Evolutionary conservation across 208 protist genomes (phyloP), one percentile per base, ranked within the genome.

Genomic region (Leishmania martiniquensis): DNA sequence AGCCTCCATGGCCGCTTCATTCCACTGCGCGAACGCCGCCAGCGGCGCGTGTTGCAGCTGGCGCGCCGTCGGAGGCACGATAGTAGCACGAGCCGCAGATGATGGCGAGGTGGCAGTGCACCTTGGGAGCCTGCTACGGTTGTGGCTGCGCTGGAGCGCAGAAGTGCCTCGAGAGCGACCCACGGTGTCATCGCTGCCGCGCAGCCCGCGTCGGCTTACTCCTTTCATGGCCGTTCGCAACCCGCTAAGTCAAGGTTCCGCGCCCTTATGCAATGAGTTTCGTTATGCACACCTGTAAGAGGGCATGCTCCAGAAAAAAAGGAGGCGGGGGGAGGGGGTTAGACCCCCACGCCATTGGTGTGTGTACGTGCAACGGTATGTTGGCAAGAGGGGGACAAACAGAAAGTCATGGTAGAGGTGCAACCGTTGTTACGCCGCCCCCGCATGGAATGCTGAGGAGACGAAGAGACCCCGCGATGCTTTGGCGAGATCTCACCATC

Each of bases 1-100:
- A 34, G 87, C 75, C n/a, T 85, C 57, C 89, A 97, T 95, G 1
- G 93, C 91, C 20, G 77, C 51, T n/a, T 85, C 83, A 66, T 97
- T 97, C 80, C 92, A 87, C 7, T 76, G 67, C 77, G 91, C 83
- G 37, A 94, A 85, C n/a, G 66, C 72, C 44, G 87, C 82, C 20
- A 89, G 76, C 4, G 80, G 68, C 13, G 72, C 77, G 6, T 32
- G 34, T 25, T 74, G 47, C 25, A 55, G 47, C 34, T 72, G 63
- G 7, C 49, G 72, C 25, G 63, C 15, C 2, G 63, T 60, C 20
- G 51, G 75, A 66, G 75, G 75, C 0, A 78, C 51, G 15, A 72
- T 6, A 72, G 63, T 3, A 4, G 25, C 39, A 1, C 9, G 1
- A 22, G 39, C 7, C 10, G 22, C 7, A 22, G 37, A 15, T n/a